A percentile compares a stretch with the other conserved stretches of the same genome.
These are phyloP conservation scores for Closterium sp. DNA, from an alignment of 139 green algal genomes.

Conservation along the genomic window DNA sequence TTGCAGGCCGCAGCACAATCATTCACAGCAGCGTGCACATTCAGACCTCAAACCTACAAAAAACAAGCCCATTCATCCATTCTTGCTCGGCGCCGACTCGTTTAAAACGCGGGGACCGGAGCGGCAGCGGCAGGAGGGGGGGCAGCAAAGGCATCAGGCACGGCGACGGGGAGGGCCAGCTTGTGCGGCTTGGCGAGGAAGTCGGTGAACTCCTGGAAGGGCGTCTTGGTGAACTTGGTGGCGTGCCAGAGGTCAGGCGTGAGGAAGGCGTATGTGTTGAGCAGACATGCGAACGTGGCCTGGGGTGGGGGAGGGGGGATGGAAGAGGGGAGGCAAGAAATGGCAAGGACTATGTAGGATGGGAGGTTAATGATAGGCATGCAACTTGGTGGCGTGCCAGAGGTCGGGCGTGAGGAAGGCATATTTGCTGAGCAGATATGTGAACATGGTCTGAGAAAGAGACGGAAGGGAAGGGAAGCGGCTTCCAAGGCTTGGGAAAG, in stretches of 20 bases:
- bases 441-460: too few relatives aligned
- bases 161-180: not conserved
- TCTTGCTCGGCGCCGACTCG: not conserved
- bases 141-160: not conserved
- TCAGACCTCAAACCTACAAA: not conserved
- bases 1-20: not conserved
- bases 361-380: too few relatives aligned
- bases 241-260: conserved; percentile 92
- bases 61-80: not conserved
- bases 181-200: too few relatives aligned
- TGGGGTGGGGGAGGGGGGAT: not conserved
- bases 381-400: too few relatives aligned
- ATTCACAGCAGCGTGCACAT: not conserved
- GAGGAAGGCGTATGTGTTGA: conserved; percentile 94
- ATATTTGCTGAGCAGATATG: too few relatives aligned
- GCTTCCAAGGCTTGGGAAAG: too few relatives aligned
- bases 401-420: too few relatives aligned
- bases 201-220: too few relatives aligned
- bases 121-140: not conserved
- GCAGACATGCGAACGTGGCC: conserved; percentile 59
- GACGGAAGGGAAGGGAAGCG: too few relatives aligned
- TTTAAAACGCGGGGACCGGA: not conserved
- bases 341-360: too few relatives aligned
- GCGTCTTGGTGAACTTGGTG: conserved; percentile 59
- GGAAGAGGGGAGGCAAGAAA: not conserved